Evolutionary conservation across 2,329 filamentous ascomycete species (phyloP).

Genomic region (Pyricularia sp.): DNA sequence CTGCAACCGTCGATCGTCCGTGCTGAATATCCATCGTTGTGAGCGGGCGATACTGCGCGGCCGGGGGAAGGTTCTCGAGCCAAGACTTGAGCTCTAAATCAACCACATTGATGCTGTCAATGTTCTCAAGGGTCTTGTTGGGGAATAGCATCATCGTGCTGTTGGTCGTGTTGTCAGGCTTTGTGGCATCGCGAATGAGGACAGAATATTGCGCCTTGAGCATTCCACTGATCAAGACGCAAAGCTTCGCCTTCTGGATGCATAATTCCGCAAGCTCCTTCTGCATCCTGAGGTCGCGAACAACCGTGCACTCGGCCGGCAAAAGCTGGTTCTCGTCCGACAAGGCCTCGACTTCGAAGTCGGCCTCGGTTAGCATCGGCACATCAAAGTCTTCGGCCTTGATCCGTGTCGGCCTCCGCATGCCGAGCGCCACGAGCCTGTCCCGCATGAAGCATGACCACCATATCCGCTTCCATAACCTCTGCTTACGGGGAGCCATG

Average conservation of each 20-base stretch:
- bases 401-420: constrained; percentile 84
- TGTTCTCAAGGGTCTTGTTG: constrained; percentile 71
- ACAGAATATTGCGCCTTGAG: constrained; percentile 87
- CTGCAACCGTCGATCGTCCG: constrained; percentile 42
- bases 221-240: constrained; percentile 79
- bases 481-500: constrained; percentile 61
- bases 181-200: constrained; percentile 68
- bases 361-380: constrained; percentile 70
- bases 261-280: constrained; percentile 74
- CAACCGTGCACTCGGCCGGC: constrained; percentile 53
- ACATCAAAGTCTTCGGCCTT: constrained; percentile 91
- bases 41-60: constrained; percentile 53
- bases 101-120: constrained; percentile 64
- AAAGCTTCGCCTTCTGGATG: constrained; percentile 81
- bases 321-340: constrained; percentile 56
- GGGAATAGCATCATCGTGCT: constrained; percentile 82
- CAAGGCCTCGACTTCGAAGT: constrained; percentile 67
- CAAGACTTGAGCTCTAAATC: constrained; percentile 70
- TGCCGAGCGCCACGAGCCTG: constrained; percentile 80
- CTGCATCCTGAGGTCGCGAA: constrained; percentile 61
- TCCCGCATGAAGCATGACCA: constrained; percentile 97
- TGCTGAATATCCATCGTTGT: constrained; percentile 42
- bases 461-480: constrained; percentile 91
- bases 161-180: constrained; percentile 61
- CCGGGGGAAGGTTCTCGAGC: constrained; percentile 56